Base-by-base conservation (phyloP, 352 stramenopile species). In the Phytopythium delawarense region DNA sequence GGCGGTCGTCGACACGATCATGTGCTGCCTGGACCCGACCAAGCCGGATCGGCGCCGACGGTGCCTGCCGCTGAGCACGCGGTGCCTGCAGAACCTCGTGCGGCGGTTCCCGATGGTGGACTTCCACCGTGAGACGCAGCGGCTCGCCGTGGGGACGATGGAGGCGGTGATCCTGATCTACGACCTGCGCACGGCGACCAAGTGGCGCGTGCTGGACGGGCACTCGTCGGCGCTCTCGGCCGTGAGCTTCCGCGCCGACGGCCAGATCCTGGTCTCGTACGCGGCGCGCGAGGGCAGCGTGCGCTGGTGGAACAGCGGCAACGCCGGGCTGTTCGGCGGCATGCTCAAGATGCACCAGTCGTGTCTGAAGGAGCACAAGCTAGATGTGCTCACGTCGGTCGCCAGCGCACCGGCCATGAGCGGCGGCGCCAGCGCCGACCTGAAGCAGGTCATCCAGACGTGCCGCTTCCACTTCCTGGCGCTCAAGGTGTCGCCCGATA, bases 321-420 rank as follows among this genome's bases (percentile, higher is more conserved):
- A 84, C 28, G 79, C 79, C 5, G 84, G 84, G 1, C 59, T 95
- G 7, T 92, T 95, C 52, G 84, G 84, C 3, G 81, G 84, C 4
- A 92, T 95, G 79, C 74, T 95, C 51, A 92, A 92, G 73, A 90
- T 95, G 72, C 86, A 95, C 48, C 86, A 95, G 61, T 91, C 84
- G 20, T 95, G 86, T 64, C 73, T 95, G 28, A 92, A 91, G 50
- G 84, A 95, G 54, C 79, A 92, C 70, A 91, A 91, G 63, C 65
- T 95, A 7, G 64, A 76, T 25, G 70, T 84, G 11, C 40, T 92
- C 7, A 82, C 76, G 45, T 63, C 62, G 45, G 60, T 65, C 46
- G 71, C 57, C 0, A 81, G 71, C 39, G 80, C 84, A 16, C 76
- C 84, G 20, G 72, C 70, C 2, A 79, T 78, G 0, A 90, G 76